A percentile compares a stretch with the other conserved stretches of the same genome.
Conservation (phyloP, 2,329 filamentous ascomycete genomes). For the Trichoderma oligosporum region DNA sequence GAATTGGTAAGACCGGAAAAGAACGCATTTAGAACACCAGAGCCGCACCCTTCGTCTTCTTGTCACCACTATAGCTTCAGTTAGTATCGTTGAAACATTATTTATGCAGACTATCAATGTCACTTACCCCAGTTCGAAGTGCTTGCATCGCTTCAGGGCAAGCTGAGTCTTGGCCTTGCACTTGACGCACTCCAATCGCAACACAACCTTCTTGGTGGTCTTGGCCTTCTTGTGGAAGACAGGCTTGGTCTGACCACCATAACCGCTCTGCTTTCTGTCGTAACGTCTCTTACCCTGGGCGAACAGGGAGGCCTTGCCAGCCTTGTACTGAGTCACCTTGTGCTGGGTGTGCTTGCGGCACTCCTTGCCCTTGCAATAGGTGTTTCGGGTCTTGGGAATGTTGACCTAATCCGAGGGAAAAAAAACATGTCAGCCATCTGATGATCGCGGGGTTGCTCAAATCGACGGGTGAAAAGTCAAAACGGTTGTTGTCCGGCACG, state of each 20-base stretch:
- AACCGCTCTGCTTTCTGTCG: constrained; percentile 98
- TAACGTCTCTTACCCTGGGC: constrained; percentile 99
- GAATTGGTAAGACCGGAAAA: constrained; percentile 40
- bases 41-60: constrained; percentile 99
- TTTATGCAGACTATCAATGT: neutral
- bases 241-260: constrained; percentile 99
- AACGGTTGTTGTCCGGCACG: constrained; percentile 20
- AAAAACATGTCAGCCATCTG: constrained; percentile 23
- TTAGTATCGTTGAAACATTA: too few species aligned
- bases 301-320: constrained; percentile 92
- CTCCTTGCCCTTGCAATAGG: constrained; percentile 95
- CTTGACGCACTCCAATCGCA: constrained; percentile 92
- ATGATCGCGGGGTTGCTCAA: constrained; percentile 21
- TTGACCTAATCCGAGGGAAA: constrained; percentile 67
- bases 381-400: constrained; percentile 96
- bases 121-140: constrained; percentile 98
- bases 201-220: constrained; percentile 99
- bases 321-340: constrained; percentile 97
- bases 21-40: constrained; percentile 89
- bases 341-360: constrained; percentile 89
- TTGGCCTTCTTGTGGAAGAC: constrained; percentile 99
- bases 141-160: constrained; percentile 99
- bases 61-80: constrained; percentile 77
- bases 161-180: constrained; percentile 99
- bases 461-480: constrained; percentile 13